phyloP scores from a whole-genome alignment of 768 basidiomycete genomes.

The Tylopilus subfusipes region DNA sequence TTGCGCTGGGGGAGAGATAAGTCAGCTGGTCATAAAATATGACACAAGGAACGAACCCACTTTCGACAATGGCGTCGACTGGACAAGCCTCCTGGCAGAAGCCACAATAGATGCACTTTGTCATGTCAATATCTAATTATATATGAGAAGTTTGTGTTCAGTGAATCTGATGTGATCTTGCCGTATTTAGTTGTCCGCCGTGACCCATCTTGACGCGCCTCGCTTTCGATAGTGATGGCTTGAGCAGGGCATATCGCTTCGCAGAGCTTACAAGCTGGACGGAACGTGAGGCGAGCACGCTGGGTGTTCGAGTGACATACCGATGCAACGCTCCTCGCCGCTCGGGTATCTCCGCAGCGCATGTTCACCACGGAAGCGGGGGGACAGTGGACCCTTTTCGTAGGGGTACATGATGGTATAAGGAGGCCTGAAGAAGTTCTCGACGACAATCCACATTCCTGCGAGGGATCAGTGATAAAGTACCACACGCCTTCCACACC shows the following conservation, averaged over 20 bases:
- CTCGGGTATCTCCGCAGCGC: constrained; percentile 94
- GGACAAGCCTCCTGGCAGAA: constrained; percentile 99
- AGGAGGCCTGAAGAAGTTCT: constrained; percentile 89
- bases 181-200: constrained; percentile 98
- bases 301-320: constrained; percentile 44
- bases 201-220: constrained; percentile 92
- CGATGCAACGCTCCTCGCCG: constrained; percentile 98
- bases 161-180: constrained; percentile 30
- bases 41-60: constrained; percentile 52
- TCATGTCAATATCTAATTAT: constrained; percentile 93
- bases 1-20: constrained; percentile 59
- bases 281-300: constrained; percentile 4
- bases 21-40: constrained; percentile 4
- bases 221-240: constrained; percentile 98
- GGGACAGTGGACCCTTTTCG: constrained; percentile 96
- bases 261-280: constrained; percentile 92
- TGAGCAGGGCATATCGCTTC: constrained; percentile 99
- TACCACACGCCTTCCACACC: background rate
- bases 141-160: background rate
- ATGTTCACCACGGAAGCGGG: constrained; percentile 98
- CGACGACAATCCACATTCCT: constrained; percentile 98
- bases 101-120: constrained; percentile 99
- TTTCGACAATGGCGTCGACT: constrained; percentile 99
- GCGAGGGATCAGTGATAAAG: constrained; percentile 11
- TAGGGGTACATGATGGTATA: constrained; percentile 99